phyloP scores from a whole-genome alignment of 2,329 filamentous ascomycete genomes.

The Aspergillus unguis region DNA sequence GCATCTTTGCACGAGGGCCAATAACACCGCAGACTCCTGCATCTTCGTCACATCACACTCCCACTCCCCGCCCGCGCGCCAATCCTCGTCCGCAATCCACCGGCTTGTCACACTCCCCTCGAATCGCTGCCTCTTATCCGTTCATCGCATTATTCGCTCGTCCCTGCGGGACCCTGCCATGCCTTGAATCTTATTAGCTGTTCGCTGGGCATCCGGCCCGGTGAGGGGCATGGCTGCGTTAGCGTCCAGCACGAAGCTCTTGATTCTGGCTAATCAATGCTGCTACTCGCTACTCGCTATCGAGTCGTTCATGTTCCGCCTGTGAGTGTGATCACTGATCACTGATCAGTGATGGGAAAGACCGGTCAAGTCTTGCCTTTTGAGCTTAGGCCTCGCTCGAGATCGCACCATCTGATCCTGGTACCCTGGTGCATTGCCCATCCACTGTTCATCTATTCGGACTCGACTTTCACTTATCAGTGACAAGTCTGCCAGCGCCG shows the following conservation, averaged over 20 bases:
- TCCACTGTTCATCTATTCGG: too few relatives aligned
- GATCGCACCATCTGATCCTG: conserved; percentile 5
- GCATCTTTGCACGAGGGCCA: conserved; percentile 1
- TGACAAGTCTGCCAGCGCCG: too few relatives aligned
- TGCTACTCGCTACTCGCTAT: too few relatives aligned
- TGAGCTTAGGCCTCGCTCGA: not conserved
- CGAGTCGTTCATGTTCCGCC: too few relatives aligned
- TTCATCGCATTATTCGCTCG: too few relatives aligned
- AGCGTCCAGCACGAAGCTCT: conserved; percentile 7
- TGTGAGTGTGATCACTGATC: not conserved
- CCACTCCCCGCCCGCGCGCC: conserved; percentile 9
- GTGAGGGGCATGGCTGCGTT: conserved; percentile 9
- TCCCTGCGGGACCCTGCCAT: not conserved
- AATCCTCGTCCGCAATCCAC: conserved; percentile 18
- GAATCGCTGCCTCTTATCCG: not conserved
- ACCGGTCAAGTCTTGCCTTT: not conserved
- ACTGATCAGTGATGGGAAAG: conserved; percentile 11
- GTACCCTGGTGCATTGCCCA: too few relatives aligned
- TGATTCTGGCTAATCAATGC: not conserved
- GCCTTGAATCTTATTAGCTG: conserved; percentile 1
- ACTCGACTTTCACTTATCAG: too few relatives aligned
- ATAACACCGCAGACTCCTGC: conserved; percentile 13
- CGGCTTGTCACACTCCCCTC: conserved; percentile 17
- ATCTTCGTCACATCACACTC: conserved; percentile 36
- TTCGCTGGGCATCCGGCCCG: conserved; percentile 7